Evolutionary conservation across 768 basidiomycete genomes (phyloP).

Genomic region (Xerocomellus chrysenteron): DNA sequence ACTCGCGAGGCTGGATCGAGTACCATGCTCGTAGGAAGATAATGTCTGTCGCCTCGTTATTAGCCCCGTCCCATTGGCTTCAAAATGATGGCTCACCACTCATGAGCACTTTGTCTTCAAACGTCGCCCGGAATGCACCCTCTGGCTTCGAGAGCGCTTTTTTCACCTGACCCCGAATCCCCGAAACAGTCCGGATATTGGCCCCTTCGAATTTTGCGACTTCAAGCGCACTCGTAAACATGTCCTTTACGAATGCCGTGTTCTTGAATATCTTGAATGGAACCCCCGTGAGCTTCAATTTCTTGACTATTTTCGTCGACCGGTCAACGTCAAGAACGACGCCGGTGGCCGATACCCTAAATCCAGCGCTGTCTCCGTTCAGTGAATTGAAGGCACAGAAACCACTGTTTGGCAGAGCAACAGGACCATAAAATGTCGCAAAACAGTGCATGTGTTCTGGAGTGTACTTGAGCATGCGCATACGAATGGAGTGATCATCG

Average conservation of each 20-base stretch:
- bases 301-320: conserved; percentile 95
- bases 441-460: conserved; percentile 99
- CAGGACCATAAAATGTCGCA: conserved; percentile 95
- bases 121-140: conserved; percentile 93
- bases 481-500: conserved; percentile 96
- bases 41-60: conserved; percentile 58
- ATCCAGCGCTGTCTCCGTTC: conserved; percentile 61
- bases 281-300: conserved; percentile 91
- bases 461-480: conserved; percentile 99
- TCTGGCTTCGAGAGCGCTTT: conserved; percentile 95
- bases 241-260: conserved; percentile 96
- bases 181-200: conserved; percentile 92
- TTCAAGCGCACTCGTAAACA: conserved; percentile 92
- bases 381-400: conserved; percentile 97
- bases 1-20: conserved; percentile 90
- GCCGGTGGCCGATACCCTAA: conserved; percentile 90
- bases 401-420: conserved; percentile 88
- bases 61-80: neutral
- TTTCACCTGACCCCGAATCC: conserved; percentile 95
- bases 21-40: conserved; percentile 97
- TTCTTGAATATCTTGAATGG: conserved; percentile 99
- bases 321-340: conserved; percentile 93
- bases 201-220: conserved; percentile 99
- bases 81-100: conserved; percentile 63
- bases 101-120: conserved; percentile 96